Conservation (phyloP, 148 eudicot species). For the Pouteria glomerata region DNA sequence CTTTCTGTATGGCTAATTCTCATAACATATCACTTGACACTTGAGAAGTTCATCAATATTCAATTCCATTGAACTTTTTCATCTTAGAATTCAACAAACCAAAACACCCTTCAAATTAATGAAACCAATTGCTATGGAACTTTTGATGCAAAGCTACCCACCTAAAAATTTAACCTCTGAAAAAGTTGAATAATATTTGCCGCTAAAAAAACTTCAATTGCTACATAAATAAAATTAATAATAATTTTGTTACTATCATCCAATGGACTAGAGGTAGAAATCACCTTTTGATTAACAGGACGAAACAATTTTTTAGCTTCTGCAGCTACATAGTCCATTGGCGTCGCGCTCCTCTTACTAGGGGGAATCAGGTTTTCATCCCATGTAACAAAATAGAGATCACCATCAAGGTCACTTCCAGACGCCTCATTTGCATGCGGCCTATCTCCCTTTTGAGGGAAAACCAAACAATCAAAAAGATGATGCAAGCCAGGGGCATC, state of each 20-base stretch:
- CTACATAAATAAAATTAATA: not conserved
- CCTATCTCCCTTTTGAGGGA: slow-evolving; percentile 87
- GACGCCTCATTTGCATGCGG: slow-evolving; percentile 94
- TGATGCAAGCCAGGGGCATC: slow-evolving; percentile 63
- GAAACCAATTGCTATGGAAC: no score
- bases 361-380: slow-evolving; percentile 82
- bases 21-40: no score
- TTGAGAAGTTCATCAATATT: no score
- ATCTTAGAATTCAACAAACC: no score
- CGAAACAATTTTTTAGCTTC: slow-evolving; percentile 37
- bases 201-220: not conserved
- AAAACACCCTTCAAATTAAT: no score
- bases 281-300: slow-evolving; percentile 51
- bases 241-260: not conserved
- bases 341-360: slow-evolving; percentile 63
- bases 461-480: slow-evolving; percentile 74
- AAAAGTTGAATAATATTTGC: no score
- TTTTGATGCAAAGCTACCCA: not conserved
- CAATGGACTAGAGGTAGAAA: not conserved
- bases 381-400: slow-evolving; percentile 89
- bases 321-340: slow-evolving; percentile 80
- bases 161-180: not conserved
- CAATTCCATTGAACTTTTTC: no score
- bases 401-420: slow-evolving; percentile 96
- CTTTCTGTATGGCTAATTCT: no score